Evolutionary conservation across 75 land plant species (phyloP).

Genomic region (Selaginella tamariscina): DNA sequence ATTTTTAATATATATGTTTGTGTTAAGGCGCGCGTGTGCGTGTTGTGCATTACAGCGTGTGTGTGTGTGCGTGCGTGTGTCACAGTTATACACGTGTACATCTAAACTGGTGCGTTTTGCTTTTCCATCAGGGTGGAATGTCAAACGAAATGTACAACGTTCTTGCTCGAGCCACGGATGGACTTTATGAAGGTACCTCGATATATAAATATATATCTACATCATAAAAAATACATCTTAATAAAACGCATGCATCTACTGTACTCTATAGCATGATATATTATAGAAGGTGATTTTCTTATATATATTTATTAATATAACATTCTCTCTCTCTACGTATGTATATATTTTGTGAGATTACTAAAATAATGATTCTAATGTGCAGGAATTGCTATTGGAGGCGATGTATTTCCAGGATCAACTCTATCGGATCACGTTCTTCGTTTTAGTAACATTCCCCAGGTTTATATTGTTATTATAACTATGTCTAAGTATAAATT

Average conservation of each 20-base stretch:
- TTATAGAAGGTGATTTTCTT: too few species aligned
- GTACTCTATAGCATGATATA: too few species aligned
- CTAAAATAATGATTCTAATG: background rate
- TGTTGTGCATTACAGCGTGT: too few species aligned
- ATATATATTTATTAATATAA: too few species aligned
- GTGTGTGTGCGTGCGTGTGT: too few species aligned
- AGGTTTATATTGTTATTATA: background rate
- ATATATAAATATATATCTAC: too few species aligned
- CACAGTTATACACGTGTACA: too few species aligned
- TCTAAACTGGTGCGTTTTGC: too few species aligned
- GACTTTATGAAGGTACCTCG: conserved; percentile 14
- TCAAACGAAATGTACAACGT: conserved; percentile 13
- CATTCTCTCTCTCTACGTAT: too few species aligned
- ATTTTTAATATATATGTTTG: background rate
- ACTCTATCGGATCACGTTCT: conserved; percentile 8
- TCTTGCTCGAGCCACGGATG: conserved; percentile 5
- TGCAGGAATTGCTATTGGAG: conserved; percentile 11
- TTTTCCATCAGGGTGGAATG: background rate
- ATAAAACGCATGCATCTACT: too few species aligned
- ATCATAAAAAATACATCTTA: too few species aligned
- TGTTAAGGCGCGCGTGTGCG: too few species aligned
- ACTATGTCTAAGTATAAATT: background rate
- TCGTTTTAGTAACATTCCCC: conserved; percentile 3
- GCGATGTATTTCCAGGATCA: conserved; percentile 10
- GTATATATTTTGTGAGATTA: background rate